A percentile compares a stretch with the other conserved stretches of the same genome.
Conservation (phyloP, 2,329 filamentous ascomycete species). For the Epichloe brachyelytri region DNA sequence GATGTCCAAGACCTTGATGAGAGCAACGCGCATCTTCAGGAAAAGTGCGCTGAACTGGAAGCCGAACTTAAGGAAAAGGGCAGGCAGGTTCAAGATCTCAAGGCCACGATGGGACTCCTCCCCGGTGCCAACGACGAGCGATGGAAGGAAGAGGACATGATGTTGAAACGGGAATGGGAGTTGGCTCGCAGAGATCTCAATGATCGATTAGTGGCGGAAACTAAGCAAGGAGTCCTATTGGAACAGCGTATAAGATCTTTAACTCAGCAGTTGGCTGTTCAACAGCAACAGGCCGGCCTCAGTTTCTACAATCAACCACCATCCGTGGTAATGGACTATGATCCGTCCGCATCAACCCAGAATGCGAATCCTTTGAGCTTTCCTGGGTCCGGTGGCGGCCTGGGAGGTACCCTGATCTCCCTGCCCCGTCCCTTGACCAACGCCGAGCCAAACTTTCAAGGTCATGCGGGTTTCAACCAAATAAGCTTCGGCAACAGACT, state of each 20-base stretch:
- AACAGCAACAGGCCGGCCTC: constrained; percentile 28
- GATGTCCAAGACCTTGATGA: constrained; percentile 39
- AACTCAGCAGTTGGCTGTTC: constrained; percentile 31
- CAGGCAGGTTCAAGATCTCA: constrained; percentile 61
- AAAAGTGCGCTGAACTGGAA: constrained; percentile 53
- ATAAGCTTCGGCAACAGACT: constrained; percentile 39
- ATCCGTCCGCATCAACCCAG: constrained; percentile 26
- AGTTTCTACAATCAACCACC: constrained; percentile 33
- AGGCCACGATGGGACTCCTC: constrained; percentile 53
- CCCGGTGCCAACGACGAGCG: constrained; percentile 49
- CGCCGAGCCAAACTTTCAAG: constrained; percentile 30
- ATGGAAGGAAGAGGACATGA: constrained; percentile 36
- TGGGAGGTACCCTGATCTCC: constrained; percentile 2
- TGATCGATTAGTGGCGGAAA: constrained; percentile 32
- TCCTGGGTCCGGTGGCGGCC: constrained; percentile 1
- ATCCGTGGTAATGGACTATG: constrained; percentile 34
- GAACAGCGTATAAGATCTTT: constrained; percentile 34
- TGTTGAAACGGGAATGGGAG: constrained; percentile 44
- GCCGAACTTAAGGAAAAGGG: constrained; percentile 53
- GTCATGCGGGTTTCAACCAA: constrained; percentile 41
- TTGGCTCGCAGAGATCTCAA: constrained; percentile 40
- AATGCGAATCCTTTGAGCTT: constrained; percentile 31
- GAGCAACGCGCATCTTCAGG: constrained; percentile 48
- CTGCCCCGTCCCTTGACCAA: constrained; percentile 1
- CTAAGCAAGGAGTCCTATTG: constrained; percentile 31